Evolutionary conservation across 169 alveolate genomes (phyloP).

Genomic region (Plasmodium vinckei): DNA sequence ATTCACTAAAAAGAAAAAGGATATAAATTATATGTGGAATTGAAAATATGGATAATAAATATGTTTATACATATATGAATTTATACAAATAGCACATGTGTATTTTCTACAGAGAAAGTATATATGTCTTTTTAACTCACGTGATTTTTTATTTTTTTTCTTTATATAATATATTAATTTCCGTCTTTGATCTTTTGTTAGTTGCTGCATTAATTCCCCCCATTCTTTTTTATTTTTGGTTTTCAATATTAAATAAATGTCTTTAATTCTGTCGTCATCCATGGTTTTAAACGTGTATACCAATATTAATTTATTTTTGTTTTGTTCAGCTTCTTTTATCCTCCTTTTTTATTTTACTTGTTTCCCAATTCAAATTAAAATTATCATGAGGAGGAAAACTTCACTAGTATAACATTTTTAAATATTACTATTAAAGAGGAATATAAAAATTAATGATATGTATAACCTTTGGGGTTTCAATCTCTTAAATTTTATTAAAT

Average conservation of each 20-base stretch:
- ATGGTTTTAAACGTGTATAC: conserved; percentile 9
- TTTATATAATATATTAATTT: conserved; percentile 60
- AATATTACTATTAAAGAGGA: neutral
- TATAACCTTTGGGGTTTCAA: neutral
- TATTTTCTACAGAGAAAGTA: too few relatives aligned
- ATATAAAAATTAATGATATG: neutral
- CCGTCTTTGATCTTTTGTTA: conserved; percentile 69
- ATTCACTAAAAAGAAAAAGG: conserved; percentile 22
- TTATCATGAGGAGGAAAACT: neutral
- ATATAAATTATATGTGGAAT: neutral
- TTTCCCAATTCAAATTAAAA: neutral
- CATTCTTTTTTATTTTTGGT: conserved; percentile 71
- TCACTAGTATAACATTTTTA: neutral
- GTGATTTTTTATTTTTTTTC: conserved; percentile 68
- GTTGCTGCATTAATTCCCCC: conserved; percentile 71
- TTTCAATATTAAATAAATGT: conserved; percentile 54
- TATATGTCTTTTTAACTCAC: conserved; percentile 39
- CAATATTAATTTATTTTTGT: neutral
- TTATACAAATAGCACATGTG: neutral
- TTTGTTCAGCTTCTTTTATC: neutral
- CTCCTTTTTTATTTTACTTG: too few relatives aligned
- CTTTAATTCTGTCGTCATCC: conserved; percentile 72
- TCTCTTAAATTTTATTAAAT: neutral
- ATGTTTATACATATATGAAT: neutral
- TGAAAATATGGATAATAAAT: neutral